Base-by-base conservation (phyloP, 2,329 filamentous ascomycete genomes). In the Neonectria punicea region DNA sequence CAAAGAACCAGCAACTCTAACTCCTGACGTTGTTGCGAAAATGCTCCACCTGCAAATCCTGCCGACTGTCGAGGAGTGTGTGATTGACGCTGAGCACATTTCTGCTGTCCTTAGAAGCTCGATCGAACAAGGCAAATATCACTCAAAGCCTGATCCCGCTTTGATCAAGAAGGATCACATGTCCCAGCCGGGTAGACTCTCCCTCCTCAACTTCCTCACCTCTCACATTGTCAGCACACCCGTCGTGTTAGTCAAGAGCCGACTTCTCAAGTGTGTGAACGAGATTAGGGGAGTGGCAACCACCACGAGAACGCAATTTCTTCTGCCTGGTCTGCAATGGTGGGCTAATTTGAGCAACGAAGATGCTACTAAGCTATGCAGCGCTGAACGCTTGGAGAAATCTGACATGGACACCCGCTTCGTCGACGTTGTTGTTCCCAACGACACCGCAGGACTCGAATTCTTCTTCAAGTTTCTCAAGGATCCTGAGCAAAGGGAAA, bases 11-110 rank as follows among this genome's bases (percentile, higher is more conserved):
- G 81, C 86, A 50, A 88, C 87, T 83, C 82, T 97, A 58, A 79
- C 86, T 4, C 74, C 81, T 1, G 85, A 89, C 25, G 85, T 90
- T 58, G 81, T 82, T 2, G 81, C 85, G 47, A 89, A 87, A 63
- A 79, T 97, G 20, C 75, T 96, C 1, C 85, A 88, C 20, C 83
- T 87, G 20, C 84, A 92, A 41, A 80, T 98, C n/a, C 78, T 93
- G 20, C 93, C 93, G 0, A 87, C 86, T 2, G 80, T 97, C 10
- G 94, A 98, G 78, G 96, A 98, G 78, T 97, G 91, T 73, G 85
- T 95, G 4, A 87, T 98, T 70, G 94, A 98, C 75, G 82, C 88
- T 4, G 87, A 86, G 30, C 90, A 96, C 66, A 84, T 97, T 49
- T 82, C 86, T 28, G 87, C 87, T 20, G 85, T 90, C 2, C 77